phyloP scores from a whole-genome alignment of 2,329 filamentous ascomycete species.

The Spiromastix sp. region DNA sequence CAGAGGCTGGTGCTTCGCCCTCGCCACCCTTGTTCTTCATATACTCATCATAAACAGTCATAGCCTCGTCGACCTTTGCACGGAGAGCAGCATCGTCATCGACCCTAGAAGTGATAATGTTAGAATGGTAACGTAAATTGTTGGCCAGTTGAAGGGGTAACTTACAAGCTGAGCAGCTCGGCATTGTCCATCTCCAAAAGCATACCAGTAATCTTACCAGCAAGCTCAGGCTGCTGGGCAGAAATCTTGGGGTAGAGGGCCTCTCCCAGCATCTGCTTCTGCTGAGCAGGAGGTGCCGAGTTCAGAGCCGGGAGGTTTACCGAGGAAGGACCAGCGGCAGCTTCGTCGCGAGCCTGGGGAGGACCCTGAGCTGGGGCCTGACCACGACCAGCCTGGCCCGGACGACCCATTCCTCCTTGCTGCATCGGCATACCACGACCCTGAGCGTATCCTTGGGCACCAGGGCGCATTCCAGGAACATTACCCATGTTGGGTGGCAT shows the following conservation, averaged over 20 bases:
- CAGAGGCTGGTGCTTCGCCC: conserved; percentile 25
- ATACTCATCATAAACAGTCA: conserved; percentile 97
- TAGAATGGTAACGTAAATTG: conserved; percentile 2
- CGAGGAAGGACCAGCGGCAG: conserved; percentile 26
- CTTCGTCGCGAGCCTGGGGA: conserved; percentile 30
- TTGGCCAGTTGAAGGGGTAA: conserved; percentile 22
- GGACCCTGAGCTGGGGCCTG: conserved; percentile 17
- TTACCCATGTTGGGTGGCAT: conserved; percentile 62
- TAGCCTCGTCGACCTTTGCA: conserved; percentile 93
- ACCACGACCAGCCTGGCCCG: conserved; percentile 32
- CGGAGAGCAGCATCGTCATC: conserved; percentile 82
- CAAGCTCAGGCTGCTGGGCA: conserved; percentile 84
- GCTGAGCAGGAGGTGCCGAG: conserved; percentile 55
- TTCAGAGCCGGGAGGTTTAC: conserved; percentile 43
- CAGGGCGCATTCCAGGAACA: conserved; percentile 35
- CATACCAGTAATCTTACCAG: conserved; percentile 99
- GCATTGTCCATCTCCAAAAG: conserved; percentile 97
- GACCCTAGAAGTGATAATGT: conserved; percentile 47
- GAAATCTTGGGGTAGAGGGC: conserved; percentile 98
- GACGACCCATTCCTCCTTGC: conserved; percentile 30
- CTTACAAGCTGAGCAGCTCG: conserved; percentile 92
- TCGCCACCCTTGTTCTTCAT: conserved; percentile 67
- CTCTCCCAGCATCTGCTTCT: conserved; percentile 98
- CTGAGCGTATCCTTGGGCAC: conserved; percentile 35
- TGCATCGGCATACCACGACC: conserved; percentile 34